phyloP scores from a whole-genome alignment of 768 basidiomycete species.

The Pulveroboletus sp. region DNA sequence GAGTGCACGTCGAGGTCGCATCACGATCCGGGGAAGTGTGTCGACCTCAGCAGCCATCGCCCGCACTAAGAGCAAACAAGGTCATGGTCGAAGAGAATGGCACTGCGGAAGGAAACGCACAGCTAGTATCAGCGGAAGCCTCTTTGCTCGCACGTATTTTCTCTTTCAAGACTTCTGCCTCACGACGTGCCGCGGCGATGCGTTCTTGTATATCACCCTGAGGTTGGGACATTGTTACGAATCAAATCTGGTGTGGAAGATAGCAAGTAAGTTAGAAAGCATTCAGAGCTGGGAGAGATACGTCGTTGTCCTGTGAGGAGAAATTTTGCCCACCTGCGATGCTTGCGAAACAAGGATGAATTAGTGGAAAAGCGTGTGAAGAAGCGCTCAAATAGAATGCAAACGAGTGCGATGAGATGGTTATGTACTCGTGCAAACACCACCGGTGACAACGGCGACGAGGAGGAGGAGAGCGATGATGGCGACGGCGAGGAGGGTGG shows the following conservation, averaged over 20 bases:
- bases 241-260: slow-evolving; percentile 4
- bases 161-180: slow-evolving; percentile 97
- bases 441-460: slow-evolving; percentile 7
- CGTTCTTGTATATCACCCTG: slow-evolving; percentile 86
- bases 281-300: background rate
- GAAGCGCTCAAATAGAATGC: slow-evolving; percentile 16
- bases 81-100: slow-evolving; percentile 11
- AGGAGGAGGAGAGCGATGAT: slow-evolving; percentile 3
- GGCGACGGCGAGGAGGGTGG: slow-evolving; percentile 8
- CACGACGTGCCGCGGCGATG: slow-evolving; percentile 94
- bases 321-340: slow-evolving; percentile 29
- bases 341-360: slow-evolving; percentile 29
- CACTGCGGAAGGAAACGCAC: slow-evolving; percentile 50
- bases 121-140: slow-evolving; percentile 95
- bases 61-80: slow-evolving; percentile 57
- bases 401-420: slow-evolving; percentile 12
- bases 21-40: slow-evolving; percentile 91
- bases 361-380: slow-evolving; percentile 27
- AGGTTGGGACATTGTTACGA: slow-evolving; percentile 63
- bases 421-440: slow-evolving; percentile 7
- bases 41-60: slow-evolving; percentile 99
- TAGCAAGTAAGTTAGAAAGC: background rate
- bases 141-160: slow-evolving; percentile 97
- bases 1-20: slow-evolving; percentile 93
- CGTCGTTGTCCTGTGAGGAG: slow-evolving; percentile 12